Evolutionary conservation across 2,329 filamentous ascomycete genomes (phyloP), one percentile per base, ranked within the genome.

Genomic region (Cytospora leucostoma): DNA sequence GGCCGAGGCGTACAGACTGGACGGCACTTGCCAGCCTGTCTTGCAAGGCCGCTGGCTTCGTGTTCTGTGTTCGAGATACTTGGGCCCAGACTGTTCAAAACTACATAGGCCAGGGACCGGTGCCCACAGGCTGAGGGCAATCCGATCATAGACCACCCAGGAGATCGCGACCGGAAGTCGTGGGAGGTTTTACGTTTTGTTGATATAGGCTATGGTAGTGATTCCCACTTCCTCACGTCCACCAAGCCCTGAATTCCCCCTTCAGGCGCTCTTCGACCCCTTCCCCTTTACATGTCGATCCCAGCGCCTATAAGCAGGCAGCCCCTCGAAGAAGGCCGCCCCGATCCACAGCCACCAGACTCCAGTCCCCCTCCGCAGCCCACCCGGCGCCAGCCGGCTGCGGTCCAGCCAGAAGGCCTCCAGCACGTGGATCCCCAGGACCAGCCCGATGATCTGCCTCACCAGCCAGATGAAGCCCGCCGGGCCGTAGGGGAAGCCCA

Each of bases 371-470:
- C 75, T 72, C 64, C 74, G 72, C 12, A 88, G 79, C 7, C 80
- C 79, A 67, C 82, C 79, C 71, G 72, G 81, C 60, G 69, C 70
- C 65, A 87, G 71, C 64, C 80, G 75, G 56, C 75, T 78, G 50
- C 72, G 74, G 66, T 83, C 81, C 68, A 88, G 77, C 71, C 79
- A 77, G 52, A 76, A 75, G n/a, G 81, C 76, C 78, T 97, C 94
- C 3, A 74, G 64, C 0, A 80, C 27, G 75, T 97, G 94, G 13
- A 92, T 82, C 0, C 71, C 78, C 1, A 92, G 4, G 62, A 93
- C 84, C 0, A 84, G 78, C 21, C 78, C 69, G 60, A 89, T 78
- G 50, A 94, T 77, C 15, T 77, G 72, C 56, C 82, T 82, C 66
- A 89, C 86, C 1, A 90, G 74, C 72, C 79, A 82, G 66, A 81